phyloP scores from a whole-genome alignment of 805 yeast genomes.

The Saccharomycopsis guyanensis region DNA sequence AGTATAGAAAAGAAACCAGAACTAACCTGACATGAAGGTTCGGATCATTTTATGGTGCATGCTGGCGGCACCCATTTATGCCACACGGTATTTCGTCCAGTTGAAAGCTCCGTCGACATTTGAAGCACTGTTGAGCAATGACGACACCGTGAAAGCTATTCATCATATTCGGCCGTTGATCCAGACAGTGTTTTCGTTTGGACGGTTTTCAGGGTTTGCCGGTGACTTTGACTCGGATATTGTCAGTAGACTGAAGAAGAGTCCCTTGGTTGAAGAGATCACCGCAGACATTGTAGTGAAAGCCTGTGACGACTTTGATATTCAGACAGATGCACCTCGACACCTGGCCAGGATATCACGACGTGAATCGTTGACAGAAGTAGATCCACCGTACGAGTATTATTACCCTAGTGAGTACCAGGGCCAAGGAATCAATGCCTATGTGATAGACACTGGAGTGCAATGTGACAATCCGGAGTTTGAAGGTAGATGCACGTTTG shows the following conservation, averaged over 20 bases:
- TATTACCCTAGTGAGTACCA: conserved; percentile 37
- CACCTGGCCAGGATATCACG: conserved; percentile 51
- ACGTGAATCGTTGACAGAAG: conserved; percentile 10
- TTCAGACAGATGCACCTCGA: conserved; percentile 48
- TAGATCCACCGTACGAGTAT: conserved; percentile 32
- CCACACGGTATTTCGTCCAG: conserved; percentile 17
- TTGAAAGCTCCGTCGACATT: conserved; percentile 18
- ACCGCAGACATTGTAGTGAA: conserved; percentile 58
- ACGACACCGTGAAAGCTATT: conserved; percentile 19
- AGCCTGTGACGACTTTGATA: conserved; percentile 16
- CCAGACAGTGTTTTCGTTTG: conserved; percentile 39
- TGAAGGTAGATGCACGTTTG: conserved; percentile 51
- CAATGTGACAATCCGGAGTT: conserved; percentile 51
- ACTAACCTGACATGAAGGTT: too few species aligned
- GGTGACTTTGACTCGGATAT: conserved; percentile 35
- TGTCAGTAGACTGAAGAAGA: conserved; percentile 11
- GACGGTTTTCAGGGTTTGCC: conserved; percentile 44
- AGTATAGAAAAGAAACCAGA: too few species aligned
- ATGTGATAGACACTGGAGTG: conserved; percentile 84
- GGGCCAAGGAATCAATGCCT: conserved; percentile 60
- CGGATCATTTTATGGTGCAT: too few species aligned
- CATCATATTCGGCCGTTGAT: conserved; percentile 38
- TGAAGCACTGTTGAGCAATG: conserved; percentile 16
- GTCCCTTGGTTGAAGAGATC: conserved; percentile 48
- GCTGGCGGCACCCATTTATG: too few species aligned